phyloP scores from a whole-genome alignment of 768 basidiomycete species.

The Lactarius psammicola region DNA sequence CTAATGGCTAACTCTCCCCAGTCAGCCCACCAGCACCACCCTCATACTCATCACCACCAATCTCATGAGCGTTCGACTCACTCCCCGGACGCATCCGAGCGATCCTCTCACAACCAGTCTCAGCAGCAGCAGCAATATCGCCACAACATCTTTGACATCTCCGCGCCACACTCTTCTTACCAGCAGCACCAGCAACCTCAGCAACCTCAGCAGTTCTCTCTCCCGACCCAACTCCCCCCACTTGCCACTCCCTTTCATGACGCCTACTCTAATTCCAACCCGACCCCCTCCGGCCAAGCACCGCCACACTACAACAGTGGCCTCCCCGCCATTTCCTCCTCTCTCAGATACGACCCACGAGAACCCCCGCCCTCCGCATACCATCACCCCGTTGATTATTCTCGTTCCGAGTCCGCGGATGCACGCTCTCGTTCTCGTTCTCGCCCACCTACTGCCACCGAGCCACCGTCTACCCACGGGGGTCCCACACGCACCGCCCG shows the following conservation, averaged over 20 bases:
- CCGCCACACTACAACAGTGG: constrained; percentile 38
- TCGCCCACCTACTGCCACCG: constrained; percentile 47
- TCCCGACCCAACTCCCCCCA: constrained; percentile 34
- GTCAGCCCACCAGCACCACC: constrained; percentile 18
- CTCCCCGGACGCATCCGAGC: constrained; percentile 31
- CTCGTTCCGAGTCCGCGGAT: constrained; percentile 25
- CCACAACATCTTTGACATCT: constrained; percentile 66
- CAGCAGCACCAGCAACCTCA: constrained; percentile 36
- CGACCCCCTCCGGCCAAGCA: constrained; percentile 10
- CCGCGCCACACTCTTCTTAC: constrained; percentile 43
- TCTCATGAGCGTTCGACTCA: constrained; percentile 48
- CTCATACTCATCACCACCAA: constrained; percentile 33
- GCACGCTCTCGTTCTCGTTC: constrained; percentile 39
- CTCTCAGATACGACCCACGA: constrained; percentile 38
- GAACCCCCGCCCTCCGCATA: constrained; percentile 33
- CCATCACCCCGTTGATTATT: constrained; percentile 33
- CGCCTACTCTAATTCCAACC: constrained; percentile 31
- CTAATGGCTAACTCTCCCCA: constrained; percentile 47
- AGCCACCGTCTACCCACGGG: constrained; percentile 32
- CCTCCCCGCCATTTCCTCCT: constrained; percentile 37
- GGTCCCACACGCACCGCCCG: constrained; percentile 45
- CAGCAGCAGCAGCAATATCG: constrained; percentile 30
- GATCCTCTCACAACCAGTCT: constrained; percentile 34
- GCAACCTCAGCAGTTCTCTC: constrained; percentile 33
- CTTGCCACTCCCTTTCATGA: constrained; percentile 33